Evolutionary conservation across 306 rosid genomes (phyloP).

Genomic region (Begonia masoniana): DNA sequence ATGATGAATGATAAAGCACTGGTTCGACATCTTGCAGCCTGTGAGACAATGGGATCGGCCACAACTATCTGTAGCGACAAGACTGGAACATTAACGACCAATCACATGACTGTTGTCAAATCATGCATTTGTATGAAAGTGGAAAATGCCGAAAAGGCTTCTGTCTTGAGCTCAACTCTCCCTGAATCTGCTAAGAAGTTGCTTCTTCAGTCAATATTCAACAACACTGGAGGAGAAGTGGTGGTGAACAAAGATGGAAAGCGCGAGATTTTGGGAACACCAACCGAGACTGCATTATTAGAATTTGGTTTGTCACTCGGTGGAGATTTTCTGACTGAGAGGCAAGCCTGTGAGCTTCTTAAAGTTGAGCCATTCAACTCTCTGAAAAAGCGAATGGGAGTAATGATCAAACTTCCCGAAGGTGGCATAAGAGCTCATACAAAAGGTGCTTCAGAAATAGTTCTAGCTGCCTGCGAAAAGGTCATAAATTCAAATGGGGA

Average conservation of each 20-base stretch:
- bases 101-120: constrained; percentile 90
- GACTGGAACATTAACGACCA: constrained; percentile 89
- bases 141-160: constrained; percentile 34
- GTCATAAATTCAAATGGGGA: constrained; percentile 58
- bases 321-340: constrained; percentile 61
- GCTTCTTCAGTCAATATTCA: constrained; percentile 65
- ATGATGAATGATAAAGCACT: constrained; percentile 79
- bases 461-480: constrained; percentile 83
- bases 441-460: constrained; percentile 91
- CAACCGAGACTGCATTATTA: constrained; percentile 80
- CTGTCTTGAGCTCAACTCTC: constrained; percentile 47
- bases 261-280: constrained; percentile 70
- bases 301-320: constrained; percentile 75
- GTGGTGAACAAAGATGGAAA: constrained; percentile 62
- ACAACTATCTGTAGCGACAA: constrained; percentile 80
- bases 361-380: constrained; percentile 98
- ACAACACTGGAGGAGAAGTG: constrained; percentile 88
- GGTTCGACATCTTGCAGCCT: constrained; percentile 81
- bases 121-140: constrained; percentile 72
- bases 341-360: constrained; percentile 46
- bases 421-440: constrained; percentile 77
- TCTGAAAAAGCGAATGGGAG: constrained; percentile 74
- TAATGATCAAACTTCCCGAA: constrained; percentile 56
- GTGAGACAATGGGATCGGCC: constrained; percentile 94
- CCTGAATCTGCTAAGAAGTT: constrained; percentile 46